A percentile compares a stretch with the other conserved stretches of the same genome.
These are phyloP conservation scores for Psilocybe subaeruginosa DNA, from an alignment of 768 basidiomycete species.

Conservation along the genomic window DNA sequence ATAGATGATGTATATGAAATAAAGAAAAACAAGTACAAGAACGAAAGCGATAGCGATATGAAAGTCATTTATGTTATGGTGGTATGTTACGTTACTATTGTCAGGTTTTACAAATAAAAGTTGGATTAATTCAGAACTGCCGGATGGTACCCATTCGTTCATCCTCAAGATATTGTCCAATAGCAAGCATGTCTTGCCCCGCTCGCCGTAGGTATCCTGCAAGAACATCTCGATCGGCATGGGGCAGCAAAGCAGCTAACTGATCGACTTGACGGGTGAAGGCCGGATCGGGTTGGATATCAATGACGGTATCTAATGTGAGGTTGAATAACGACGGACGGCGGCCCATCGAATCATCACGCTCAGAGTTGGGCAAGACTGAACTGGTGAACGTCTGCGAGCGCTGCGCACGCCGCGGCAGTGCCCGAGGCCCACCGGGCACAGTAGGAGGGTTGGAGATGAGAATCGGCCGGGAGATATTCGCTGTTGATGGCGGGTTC, in stretches of 20 bases:
- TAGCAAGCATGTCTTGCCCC: slow-evolving; percentile 83
- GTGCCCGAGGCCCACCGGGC: slow-evolving; percentile 77
- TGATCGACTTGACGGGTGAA: slow-evolving; percentile 74
- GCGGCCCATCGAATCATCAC: slow-evolving; percentile 32
- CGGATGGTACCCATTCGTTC: slow-evolving; percentile 73
- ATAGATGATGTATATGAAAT: slow-evolving; percentile 1
- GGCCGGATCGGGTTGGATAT: slow-evolving; percentile 47
- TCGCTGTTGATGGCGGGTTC: slow-evolving; percentile 14
- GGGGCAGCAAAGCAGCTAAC: slow-evolving; percentile 70
- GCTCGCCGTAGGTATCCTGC: slow-evolving; percentile 73
- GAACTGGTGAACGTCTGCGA: slow-evolving; percentile 66
- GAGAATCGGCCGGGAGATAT: slow-evolving; percentile 33
- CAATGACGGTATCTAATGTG: slow-evolving; percentile 31
- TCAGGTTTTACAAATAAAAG: slow-evolving; percentile 1
- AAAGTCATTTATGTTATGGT: not conserved
- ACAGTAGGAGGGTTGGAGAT: slow-evolving; percentile 51
- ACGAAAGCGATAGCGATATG: slow-evolving; percentile 17
- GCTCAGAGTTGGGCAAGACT: slow-evolving; percentile 32
- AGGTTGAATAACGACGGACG: slow-evolving; percentile 43
- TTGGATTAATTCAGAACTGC: slow-evolving; percentile 26
- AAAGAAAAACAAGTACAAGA: slow-evolving; percentile 9
- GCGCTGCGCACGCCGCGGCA: slow-evolving; percentile 61
- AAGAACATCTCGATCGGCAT: slow-evolving; percentile 68
- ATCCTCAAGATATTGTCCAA: slow-evolving; percentile 85
- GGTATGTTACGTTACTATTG: not conserved